These are phyloP conservation scores for Volutella citrinella DNA, from an alignment of 2,329 filamentous ascomycete genomes.

Conservation along the genomic window DNA sequence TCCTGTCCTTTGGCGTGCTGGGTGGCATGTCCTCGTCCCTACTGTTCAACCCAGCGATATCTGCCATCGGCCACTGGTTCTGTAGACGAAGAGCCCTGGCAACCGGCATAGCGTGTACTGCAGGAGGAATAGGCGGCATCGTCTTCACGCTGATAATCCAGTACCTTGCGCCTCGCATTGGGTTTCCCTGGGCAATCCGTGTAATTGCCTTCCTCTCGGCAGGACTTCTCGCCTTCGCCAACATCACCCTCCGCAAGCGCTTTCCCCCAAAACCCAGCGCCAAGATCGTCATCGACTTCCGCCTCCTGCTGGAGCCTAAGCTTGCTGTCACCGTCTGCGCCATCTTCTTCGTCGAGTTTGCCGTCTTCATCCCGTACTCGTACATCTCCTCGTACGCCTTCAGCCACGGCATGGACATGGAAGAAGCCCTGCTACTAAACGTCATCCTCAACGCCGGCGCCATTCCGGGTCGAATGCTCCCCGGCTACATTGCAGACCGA, in stretches of 20 bases:
- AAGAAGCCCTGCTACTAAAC: slow-evolving; percentile 3
- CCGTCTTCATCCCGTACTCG: slow-evolving; percentile 14
- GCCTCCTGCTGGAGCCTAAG: slow-evolving; percentile 46
- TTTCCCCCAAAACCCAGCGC: slow-evolving; percentile 46
- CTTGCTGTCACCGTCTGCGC: slow-evolving; percentile 52
- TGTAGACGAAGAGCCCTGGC: slow-evolving; percentile 60
- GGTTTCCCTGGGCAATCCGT: slow-evolving; percentile 30
- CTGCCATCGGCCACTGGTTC: slow-evolving; percentile 69
- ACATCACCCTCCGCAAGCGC: slow-evolving; percentile 35
- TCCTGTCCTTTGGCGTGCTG: slow-evolving; percentile 65
- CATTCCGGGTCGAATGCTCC: slow-evolving; percentile 10
- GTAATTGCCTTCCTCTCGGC: slow-evolving; percentile 27
- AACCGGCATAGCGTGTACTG: slow-evolving; percentile 67
- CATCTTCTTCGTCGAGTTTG: slow-evolving; percentile 40
- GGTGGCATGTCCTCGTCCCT: slow-evolving; percentile 65
- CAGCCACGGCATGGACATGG: slow-evolving; percentile 31
- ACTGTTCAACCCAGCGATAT: slow-evolving; percentile 67
- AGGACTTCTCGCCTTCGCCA: slow-evolving; percentile 25
- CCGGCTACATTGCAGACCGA: slow-evolving; percentile 34
- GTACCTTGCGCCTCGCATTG: slow-evolving; percentile 22
- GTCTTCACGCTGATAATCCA: slow-evolving; percentile 40
- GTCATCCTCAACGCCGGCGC: slow-evolving; percentile 8
- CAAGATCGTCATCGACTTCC: slow-evolving; percentile 44
- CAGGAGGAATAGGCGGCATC: slow-evolving; percentile 58
- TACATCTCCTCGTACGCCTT: slow-evolving; percentile 13